These are phyloP conservation scores for Mycotypha africana DNA, from an alignment of 371 early-diverging fungal genomes.

Conservation along the genomic window DNA sequence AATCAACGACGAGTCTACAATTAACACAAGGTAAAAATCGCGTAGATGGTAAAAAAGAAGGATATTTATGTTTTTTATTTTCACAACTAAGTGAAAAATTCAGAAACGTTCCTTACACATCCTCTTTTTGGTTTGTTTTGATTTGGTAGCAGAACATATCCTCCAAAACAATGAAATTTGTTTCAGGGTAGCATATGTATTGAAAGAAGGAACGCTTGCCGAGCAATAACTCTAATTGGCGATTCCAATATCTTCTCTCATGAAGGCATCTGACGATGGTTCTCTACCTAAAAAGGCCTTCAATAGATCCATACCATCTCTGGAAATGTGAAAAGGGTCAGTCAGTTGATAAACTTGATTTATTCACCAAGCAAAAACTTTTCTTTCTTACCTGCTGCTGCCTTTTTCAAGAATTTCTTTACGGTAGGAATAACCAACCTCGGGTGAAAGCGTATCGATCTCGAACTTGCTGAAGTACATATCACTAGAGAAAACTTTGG, in stretches of 20 bases:
- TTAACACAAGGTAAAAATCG: too few relatives aligned
- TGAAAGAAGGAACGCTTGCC: too few relatives aligned
- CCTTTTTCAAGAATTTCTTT: constrained; percentile 65
- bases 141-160: too few relatives aligned
- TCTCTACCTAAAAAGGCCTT: constrained; percentile 78
- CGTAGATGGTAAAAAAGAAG: too few relatives aligned
- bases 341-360: background rate
- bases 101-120: too few relatives aligned
- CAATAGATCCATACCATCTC: constrained; percentile 70
- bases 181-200: too few relatives aligned
- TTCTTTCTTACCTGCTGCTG: constrained; percentile 48
- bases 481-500: constrained; percentile 81
- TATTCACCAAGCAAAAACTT: background rate
- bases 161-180: too few relatives aligned
- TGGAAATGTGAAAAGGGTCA: background rate
- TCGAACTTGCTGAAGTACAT: constrained; percentile 78
- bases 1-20: too few relatives aligned
- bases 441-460: constrained; percentile 47
- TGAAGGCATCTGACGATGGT: constrained; percentile 76
- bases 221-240: constrained; percentile 13
- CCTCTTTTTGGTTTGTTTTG: too few relatives aligned
- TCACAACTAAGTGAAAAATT: too few relatives aligned
- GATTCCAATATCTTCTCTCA: constrained; percentile 43
- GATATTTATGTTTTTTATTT: too few relatives aligned
- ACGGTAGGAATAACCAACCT: constrained; percentile 60